Percentiles rank a stretch among this genome's conserved stretches.
Conservation (phyloP, 2,329 filamentous ascomycete genomes). For the Phyllosticta capitalensis region DNA sequence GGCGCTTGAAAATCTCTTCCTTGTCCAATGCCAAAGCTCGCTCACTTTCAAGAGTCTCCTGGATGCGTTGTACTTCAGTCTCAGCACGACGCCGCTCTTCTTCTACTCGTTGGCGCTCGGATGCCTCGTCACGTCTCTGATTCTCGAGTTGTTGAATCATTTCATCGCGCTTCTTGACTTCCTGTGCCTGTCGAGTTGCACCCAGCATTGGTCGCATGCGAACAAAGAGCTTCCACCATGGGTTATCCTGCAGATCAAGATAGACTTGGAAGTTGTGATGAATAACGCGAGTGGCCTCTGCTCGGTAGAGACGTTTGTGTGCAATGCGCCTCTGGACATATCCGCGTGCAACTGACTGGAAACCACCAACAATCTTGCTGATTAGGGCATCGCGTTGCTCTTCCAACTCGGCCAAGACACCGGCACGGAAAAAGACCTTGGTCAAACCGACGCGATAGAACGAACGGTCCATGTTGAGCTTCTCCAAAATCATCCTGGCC, state of each 20-base stretch:
- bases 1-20: constrained; percentile 96
- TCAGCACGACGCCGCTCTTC: constrained; percentile 85
- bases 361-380: constrained; percentile 83
- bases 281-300: constrained; percentile 89
- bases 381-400: constrained; percentile 91
- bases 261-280: constrained; percentile 92
- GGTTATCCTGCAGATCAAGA: constrained; percentile 77
- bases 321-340: constrained; percentile 81
- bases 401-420: constrained; percentile 91
- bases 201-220: constrained; percentile 94
- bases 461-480: constrained; percentile 72
- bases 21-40: constrained; percentile 93
- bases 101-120: constrained; percentile 70
- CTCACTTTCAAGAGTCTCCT: constrained; percentile 92
- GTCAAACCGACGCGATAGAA: constrained; percentile 90
- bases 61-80: constrained; percentile 76
- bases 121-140: constrained; percentile 68
- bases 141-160: constrained; percentile 81
- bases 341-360: constrained; percentile 85
- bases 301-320: constrained; percentile 87
- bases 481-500: constrained; percentile 78
- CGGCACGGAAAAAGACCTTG: constrained; percentile 96
- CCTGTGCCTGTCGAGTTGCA: constrained; percentile 79
- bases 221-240: constrained; percentile 94
- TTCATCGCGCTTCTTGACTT: constrained; percentile 91